Base-by-base conservation (phyloP, 2,329 filamentous ascomycete genomes). In the Didymella pinodella region DNA sequence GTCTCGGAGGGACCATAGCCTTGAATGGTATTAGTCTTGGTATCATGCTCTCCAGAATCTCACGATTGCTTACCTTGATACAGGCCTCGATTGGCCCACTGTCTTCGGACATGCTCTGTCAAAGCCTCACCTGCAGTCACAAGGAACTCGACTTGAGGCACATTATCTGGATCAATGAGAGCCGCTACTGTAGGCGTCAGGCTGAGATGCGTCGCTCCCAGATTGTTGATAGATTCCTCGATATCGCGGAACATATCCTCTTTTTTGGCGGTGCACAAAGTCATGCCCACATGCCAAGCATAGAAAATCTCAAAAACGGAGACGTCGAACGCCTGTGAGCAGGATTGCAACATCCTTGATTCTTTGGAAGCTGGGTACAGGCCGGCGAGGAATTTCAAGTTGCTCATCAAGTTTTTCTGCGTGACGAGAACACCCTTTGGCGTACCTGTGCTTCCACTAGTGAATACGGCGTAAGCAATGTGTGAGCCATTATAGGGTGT, bases 301-400 rank as follows among this genome's bases (percentile, higher is more conserved):
- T 92, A 96, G 73, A 96, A 94, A 14, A 96, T 93, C 69, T 96
- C 93, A 71, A 96, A 96, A 0, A 96, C 90, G 0, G 92, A 96
- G 2, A 96, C 84, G 70, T 96, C 91, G 70, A 96, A 96, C 0
- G 89, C 90, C 70, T 93, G 90, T 0, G 91, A 94, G 70, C 90
- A 96, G 2, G 90, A 87, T 75, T 96, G 93, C 0, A 97, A 80
- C 31, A 96, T 80, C n/a, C 87, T 84, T 0, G 87, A 85, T 1
- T 73, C 74, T 0, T 71, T 57, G 1, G 77, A 71, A 0, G 80
- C 78, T 0, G 90, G 90, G 69, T 96, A 96, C 0, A 91, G 78
- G 2, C 82, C 78, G 2, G 83, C 82, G 7, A 97, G 80, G 10
- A 85, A 81, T 18, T 86, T 80, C n/a, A 96, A 80, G 64, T 96